Percentiles rank a stretch among this genome's conserved stretches.
Evolutionary conservation across 1,284 basidiomycete genomes (phyloP).

Genomic region (Tylopilus sp.): DNA sequence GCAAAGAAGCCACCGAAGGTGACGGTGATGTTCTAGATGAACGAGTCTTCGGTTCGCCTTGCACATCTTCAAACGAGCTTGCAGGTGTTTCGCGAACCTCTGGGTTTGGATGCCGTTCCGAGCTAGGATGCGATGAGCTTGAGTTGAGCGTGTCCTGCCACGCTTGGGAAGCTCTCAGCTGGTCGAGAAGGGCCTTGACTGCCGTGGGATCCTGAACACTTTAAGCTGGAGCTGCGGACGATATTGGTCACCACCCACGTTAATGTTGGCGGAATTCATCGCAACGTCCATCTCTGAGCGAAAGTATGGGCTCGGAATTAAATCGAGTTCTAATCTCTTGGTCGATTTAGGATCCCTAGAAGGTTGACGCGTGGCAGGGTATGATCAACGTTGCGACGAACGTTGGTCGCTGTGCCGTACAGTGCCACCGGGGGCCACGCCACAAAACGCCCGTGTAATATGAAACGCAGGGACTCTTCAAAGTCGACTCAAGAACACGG

Average conservation of each 20-base stretch:
- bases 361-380: not conserved
- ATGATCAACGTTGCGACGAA: not conserved
- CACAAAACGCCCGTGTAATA: too few species aligned
- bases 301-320: not conserved
- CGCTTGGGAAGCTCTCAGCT: constrained; percentile 56
- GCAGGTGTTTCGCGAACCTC: constrained; percentile 5
- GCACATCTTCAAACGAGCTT: constrained; percentile 7
- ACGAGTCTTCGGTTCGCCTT: constrained; percentile 5
- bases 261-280: constrained; percentile 43
- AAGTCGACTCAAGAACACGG: too few species aligned
- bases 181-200: constrained; percentile 61
- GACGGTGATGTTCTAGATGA: constrained; percentile 11
- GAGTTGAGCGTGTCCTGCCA: constrained; percentile 51
- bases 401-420: not conserved
- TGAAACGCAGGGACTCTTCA: too few species aligned
- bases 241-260: constrained; percentile 34
- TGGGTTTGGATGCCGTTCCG: constrained; percentile 1
- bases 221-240: not conserved
- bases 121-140: constrained; percentile 3
- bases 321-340: not conserved
- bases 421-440: not conserved
- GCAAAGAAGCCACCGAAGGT: constrained; percentile 55
- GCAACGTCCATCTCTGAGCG: not conserved
- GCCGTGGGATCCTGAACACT: constrained; percentile 46
- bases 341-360: too few species aligned